Conservation (phyloP, 1,139 yeast species). For the Geotrichum reessii region DNA sequence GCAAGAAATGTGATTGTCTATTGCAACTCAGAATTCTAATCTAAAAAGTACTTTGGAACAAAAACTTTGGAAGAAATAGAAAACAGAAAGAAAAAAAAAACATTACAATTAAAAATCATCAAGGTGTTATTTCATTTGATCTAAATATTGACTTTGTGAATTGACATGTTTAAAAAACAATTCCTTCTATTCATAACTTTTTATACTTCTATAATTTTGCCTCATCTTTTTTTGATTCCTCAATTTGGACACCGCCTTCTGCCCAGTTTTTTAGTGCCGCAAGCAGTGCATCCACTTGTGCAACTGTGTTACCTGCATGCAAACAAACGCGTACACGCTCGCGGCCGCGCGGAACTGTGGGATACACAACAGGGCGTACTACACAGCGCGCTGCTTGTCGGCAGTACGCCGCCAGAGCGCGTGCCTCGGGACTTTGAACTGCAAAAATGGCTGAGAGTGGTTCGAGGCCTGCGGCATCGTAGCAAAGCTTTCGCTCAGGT, state of each 20-base stretch:
- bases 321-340: slow-evolving; percentile 29
- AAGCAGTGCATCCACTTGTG: slow-evolving; percentile 22
- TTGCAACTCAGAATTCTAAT: no score
- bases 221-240: neutral
- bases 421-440: slow-evolving; percentile 23
- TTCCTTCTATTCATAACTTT: no score
- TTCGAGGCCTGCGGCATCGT: slow-evolving; percentile 1
- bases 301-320: slow-evolving; percentile 24
- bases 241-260: neutral
- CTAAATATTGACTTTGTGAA: no score
- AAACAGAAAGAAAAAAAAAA: no score
- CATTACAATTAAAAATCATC: no score
- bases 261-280: slow-evolving; percentile 18
- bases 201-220: no score
- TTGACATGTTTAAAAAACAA: no score
- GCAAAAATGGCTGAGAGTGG: slow-evolving; percentile 23
- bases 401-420: slow-evolving; percentile 24
- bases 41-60: no score
- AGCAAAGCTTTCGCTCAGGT: slow-evolving; percentile 22
- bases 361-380: slow-evolving; percentile 29
- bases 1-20: no score
- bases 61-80: no score
- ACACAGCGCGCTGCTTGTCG: slow-evolving; percentile 23
- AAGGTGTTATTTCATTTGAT: no score
- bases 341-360: slow-evolving; percentile 29